These are phyloP conservation scores for Linum trigynum DNA, from an alignment of 345 rosid genomes.

Conservation along the genomic window DNA sequence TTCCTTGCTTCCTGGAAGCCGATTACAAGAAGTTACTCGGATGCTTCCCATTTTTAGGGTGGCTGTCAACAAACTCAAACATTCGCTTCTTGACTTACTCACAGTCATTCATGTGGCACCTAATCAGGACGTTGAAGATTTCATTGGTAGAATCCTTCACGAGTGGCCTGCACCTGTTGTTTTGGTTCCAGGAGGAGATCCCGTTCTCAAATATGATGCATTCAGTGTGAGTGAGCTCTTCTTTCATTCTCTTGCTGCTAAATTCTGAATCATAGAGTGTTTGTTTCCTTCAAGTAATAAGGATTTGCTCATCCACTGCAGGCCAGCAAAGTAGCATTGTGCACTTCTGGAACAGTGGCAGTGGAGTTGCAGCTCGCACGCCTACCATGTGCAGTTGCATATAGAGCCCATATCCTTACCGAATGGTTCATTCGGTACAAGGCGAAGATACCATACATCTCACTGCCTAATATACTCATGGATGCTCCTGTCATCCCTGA, in stretches of 20 bases:
- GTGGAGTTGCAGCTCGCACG: conserved; percentile 75
- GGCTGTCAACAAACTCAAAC: conserved; percentile 42
- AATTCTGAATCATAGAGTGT: neutral
- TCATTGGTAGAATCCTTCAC: conserved; percentile 22
- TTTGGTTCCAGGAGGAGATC: conserved; percentile 58
- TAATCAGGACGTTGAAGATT: conserved; percentile 58
- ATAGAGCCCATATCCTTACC: conserved; percentile 71
- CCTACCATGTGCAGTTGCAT: conserved; percentile 74
- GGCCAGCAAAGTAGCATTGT: conserved; percentile 77
- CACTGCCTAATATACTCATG: conserved; percentile 79
- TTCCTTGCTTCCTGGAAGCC: conserved; percentile 85
- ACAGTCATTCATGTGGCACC: conserved; percentile 68
- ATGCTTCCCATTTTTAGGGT: conserved; percentile 75
- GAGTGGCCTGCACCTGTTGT: conserved; percentile 75
- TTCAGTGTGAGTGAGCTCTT: conserved; percentile 46
- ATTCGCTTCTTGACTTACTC: conserved; percentile 37
- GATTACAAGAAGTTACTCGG: conserved; percentile 78
- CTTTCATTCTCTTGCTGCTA: conserved; percentile 6
- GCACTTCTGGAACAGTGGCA: conserved; percentile 98
- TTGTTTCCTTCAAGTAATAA: neutral
- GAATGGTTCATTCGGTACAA: conserved; percentile 62
- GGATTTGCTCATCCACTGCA: conserved; percentile 22
- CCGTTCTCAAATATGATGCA: conserved; percentile 60
- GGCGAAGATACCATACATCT: conserved; percentile 78
- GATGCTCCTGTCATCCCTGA: conserved; percentile 71